Conservation (phyloP, 352 stramenopile genomes). For the Pythium dissotocum region DNA sequence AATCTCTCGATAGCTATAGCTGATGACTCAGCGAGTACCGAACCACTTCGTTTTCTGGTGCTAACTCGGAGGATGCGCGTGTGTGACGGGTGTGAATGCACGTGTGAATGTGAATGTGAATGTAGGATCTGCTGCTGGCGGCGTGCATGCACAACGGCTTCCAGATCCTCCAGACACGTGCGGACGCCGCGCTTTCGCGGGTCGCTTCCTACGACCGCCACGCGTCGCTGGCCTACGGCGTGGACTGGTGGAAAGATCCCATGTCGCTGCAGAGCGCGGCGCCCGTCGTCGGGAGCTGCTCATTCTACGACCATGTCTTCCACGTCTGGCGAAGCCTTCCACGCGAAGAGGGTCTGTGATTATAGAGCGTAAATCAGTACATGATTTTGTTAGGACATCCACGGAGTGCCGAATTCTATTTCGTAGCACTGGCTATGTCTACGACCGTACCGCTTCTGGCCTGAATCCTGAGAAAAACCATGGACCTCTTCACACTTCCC, state of each 20-base stretch:
- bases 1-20: not conserved
- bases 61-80: not conserved
- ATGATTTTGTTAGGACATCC: not conserved
- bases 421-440: not conserved
- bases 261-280: conserved; percentile 33
- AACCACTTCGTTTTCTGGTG: conserved; percentile 1
- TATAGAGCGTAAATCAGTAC: conserved; percentile 14
- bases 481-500: not conserved
- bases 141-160: conserved; percentile 90
- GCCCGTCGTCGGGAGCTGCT: conserved; percentile 69
- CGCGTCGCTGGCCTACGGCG: conserved; percentile 80
- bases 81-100: not conserved
- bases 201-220: conserved; percentile 54
- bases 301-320: conserved; percentile 83
- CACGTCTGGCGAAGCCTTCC: conserved; percentile 57
- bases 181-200: conserved; percentile 20
- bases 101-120: not conserved
- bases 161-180: conserved; percentile 49
- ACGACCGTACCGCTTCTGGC: conserved; percentile 1
- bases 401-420: not conserved
- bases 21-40: conserved; percentile 16
- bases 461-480: conserved; percentile 13
- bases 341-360: not conserved
- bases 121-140: conserved; percentile 66
- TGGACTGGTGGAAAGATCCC: conserved; percentile 76